A percentile compares a stretch with the other conserved stretches of the same genome.
Evolutionary conservation across 2,329 filamentous ascomycete species (phyloP).

Genomic region (Venturia nashicola): DNA sequence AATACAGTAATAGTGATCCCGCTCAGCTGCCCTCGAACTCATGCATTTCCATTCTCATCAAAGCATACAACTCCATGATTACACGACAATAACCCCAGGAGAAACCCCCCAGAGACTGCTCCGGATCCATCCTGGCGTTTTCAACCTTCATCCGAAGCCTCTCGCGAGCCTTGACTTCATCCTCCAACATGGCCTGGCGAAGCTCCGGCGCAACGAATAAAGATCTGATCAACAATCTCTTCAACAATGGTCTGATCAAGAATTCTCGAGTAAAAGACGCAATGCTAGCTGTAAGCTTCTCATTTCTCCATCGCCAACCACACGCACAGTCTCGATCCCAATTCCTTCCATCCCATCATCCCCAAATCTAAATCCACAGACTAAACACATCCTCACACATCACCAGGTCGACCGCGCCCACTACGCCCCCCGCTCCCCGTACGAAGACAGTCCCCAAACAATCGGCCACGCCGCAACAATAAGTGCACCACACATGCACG

Average conservation of each 20-base stretch:
- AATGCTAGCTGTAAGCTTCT: conserved; percentile 44
- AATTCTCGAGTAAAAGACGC: conserved; percentile 61
- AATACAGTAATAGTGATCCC: background rate
- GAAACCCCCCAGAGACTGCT: background rate
- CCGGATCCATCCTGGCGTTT: background rate
- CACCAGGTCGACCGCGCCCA: conserved; percentile 75
- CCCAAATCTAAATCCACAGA: background rate
- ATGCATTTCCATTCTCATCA: background rate
- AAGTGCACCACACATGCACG: conserved; percentile 63
- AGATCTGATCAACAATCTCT: conserved; percentile 69
- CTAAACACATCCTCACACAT: conserved; percentile 4
- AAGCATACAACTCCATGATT: background rate
- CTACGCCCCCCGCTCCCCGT: conserved; percentile 61
- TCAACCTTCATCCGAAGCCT: conserved; percentile 4
- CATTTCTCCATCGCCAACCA: background rate
- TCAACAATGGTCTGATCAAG: conserved; percentile 58
- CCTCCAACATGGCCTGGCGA: conserved; percentile 70
- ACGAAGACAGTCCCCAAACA: conserved; percentile 58
- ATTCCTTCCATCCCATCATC: background rate
- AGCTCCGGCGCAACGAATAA: conserved; percentile 65
- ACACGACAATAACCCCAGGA: background rate
- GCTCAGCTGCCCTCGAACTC: background rate
- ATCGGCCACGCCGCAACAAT: conserved; percentile 60
- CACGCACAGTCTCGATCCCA: too few species aligned
- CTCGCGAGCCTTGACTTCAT: background rate